Conservation (phyloP, 768 basidiomycete species). For the Rhizopogon sp. region DNA sequence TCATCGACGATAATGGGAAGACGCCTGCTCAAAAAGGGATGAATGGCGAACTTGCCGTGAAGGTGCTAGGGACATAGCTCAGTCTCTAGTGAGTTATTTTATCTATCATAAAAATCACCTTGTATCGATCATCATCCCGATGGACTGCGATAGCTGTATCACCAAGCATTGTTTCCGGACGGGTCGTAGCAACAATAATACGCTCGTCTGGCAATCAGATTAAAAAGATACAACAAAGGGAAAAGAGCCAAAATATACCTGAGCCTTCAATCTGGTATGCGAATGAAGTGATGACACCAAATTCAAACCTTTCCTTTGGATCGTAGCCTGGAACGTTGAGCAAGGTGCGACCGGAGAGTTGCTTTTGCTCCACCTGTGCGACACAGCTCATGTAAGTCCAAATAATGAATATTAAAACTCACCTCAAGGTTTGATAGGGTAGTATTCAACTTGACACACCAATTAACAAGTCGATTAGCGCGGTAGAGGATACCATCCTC, state of each 20-base stretch:
- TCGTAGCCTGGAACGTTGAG: constrained; percentile 94
- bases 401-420: constrained; percentile 5
- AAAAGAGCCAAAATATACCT: constrained; percentile 36
- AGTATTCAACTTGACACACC: constrained; percentile 95
- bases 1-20: constrained; percentile 86
- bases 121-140: constrained; percentile 88
- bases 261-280: constrained; percentile 88
- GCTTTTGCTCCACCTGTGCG: constrained; percentile 83
- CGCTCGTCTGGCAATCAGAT: constrained; percentile 58
- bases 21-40: constrained; percentile 84
- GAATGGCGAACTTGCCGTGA: constrained; percentile 85
- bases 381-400: not conserved
- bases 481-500: constrained; percentile 93
- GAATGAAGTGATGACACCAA: constrained; percentile 95
- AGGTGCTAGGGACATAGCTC: constrained; percentile 52
- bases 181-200: constrained; percentile 92
- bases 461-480: constrained; percentile 95
- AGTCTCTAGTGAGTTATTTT: not conserved
- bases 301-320: constrained; percentile 92
- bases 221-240: not conserved
- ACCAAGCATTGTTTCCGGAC: constrained; percentile 98
- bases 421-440: constrained; percentile 98
- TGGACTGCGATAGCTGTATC: constrained; percentile 98
- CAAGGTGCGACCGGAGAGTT: constrained; percentile 78
- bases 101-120: constrained; percentile 29